These are phyloP conservation scores for Syncephalastrum monosporum DNA, from an alignment of 371 early-diverging fungal species.

Conservation along the genomic window DNA sequence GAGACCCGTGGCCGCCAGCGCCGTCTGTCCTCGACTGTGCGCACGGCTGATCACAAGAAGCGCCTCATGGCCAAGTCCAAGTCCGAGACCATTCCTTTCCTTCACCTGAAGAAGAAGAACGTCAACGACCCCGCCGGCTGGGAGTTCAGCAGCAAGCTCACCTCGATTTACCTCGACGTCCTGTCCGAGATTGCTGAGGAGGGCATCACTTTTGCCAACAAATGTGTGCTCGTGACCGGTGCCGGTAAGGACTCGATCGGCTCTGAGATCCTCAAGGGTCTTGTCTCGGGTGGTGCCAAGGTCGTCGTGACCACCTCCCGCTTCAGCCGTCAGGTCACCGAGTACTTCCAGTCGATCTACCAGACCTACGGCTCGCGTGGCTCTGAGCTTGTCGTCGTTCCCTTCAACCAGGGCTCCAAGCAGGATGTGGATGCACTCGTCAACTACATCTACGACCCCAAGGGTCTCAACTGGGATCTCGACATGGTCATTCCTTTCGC, in stretches of 20 bases:
- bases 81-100: conserved; percentile 76
- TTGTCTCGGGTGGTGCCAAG: conserved; percentile 89
- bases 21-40: conserved; percentile 48
- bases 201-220: conserved; percentile 82
- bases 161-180: conserved; percentile 73
- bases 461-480: conserved; percentile 89
- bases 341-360: conserved; percentile 90
- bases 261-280: conserved; percentile 81
- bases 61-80: conserved; percentile 51
- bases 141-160: conserved; percentile 74
- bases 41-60: conserved; percentile 42
- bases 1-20: conserved; percentile 53
- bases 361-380: conserved; percentile 87
- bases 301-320: conserved; percentile 93
- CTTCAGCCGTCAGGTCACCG: conserved; percentile 79
- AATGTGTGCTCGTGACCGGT: conserved; percentile 88
- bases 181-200: conserved; percentile 69
- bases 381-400: conserved; percentile 86
- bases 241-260: conserved; percentile 94
- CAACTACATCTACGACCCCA: conserved; percentile 85
- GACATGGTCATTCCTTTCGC: conserved; percentile 96
- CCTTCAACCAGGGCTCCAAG: conserved; percentile 93
- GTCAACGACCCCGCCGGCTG: conserved; percentile 62
- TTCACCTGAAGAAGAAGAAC: conserved; percentile 72
- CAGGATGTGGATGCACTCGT: conserved; percentile 81